Conservation (phyloP, 2,329 filamentous ascomycete species). For the Chalaropsis thielavioides region DNA sequence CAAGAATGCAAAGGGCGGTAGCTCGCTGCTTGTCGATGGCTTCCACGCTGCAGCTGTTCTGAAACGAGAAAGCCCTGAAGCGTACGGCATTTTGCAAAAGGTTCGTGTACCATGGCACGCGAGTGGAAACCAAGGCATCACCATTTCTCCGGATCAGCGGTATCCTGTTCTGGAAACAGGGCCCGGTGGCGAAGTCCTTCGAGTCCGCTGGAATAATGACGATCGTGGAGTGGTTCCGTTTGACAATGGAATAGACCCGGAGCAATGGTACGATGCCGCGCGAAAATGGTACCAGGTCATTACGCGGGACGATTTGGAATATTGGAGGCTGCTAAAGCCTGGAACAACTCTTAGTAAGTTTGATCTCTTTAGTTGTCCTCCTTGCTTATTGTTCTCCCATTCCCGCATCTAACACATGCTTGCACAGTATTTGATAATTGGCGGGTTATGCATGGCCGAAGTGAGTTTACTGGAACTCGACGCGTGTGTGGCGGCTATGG, state of each 20-base stretch:
- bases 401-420: slow-evolving; percentile 12
- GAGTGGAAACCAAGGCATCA: slow-evolving; percentile 76
- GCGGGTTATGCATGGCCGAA: slow-evolving; percentile 79
- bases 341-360: slow-evolving; percentile 60
- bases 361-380: background rate
- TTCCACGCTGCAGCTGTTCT: slow-evolving; percentile 57
- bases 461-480: slow-evolving; percentile 66
- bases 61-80: slow-evolving; percentile 34
- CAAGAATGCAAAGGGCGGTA: slow-evolving; percentile 43
- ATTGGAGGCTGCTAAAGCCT: slow-evolving; percentile 67
- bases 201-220: slow-evolving; percentile 86
- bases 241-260: slow-evolving; percentile 31
- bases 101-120: slow-evolving; percentile 61
- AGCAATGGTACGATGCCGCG: slow-evolving; percentile 67
- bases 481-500: slow-evolving; percentile 86
- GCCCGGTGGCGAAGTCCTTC: slow-evolving; percentile 26
- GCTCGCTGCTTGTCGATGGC: slow-evolving; percentile 73
- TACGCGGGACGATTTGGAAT: slow-evolving; percentile 49
- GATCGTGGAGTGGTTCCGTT: slow-evolving; percentile 61
- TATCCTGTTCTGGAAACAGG: slow-evolving; percentile 54
- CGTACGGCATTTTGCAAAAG: slow-evolving; percentile 43
- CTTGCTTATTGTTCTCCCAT: no score
- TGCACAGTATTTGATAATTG: slow-evolving; percentile 89
- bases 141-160: slow-evolving; percentile 54
- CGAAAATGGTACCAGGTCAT: slow-evolving; percentile 58